A percentile compares a stretch with the other conserved stretches of the same genome.
Conservation (phyloP, 495 filamentous ascomycete species). For the Penicillium goetzii region DNA sequence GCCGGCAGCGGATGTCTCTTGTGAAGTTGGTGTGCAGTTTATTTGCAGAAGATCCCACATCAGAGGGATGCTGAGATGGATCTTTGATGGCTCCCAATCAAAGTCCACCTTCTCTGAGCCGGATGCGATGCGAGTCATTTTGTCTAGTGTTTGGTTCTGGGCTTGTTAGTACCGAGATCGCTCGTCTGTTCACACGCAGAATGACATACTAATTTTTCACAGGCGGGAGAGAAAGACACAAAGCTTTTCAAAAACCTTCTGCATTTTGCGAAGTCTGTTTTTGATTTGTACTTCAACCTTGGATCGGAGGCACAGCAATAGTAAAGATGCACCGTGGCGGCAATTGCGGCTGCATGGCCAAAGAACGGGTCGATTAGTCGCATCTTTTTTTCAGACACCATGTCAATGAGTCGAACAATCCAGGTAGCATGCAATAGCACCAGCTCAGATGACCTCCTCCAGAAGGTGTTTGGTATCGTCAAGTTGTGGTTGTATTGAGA, state of each 20-base stretch:
- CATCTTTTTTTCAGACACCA: constrained; percentile 51
- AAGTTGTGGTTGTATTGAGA: constrained; percentile 51
- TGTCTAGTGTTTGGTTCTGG: constrained; percentile 46
- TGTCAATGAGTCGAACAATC: constrained; percentile 54
- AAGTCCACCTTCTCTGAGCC: constrained; percentile 48
- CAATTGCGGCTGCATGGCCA: constrained; percentile 48
- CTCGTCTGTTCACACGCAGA: background rate
- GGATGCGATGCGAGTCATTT: constrained; percentile 47
- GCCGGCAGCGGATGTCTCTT: constrained; percentile 33
- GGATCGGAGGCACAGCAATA: constrained; percentile 50
- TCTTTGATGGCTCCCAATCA: constrained; percentile 51
- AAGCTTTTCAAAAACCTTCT: constrained; percentile 48
- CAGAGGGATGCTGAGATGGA: constrained; percentile 53
- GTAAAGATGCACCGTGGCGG: constrained; percentile 51
- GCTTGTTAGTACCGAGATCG: constrained; percentile 1
- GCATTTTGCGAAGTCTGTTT: constrained; percentile 50
- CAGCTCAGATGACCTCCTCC: constrained; percentile 50
- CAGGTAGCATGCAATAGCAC: constrained; percentile 51
- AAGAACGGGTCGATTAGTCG: constrained; percentile 51
- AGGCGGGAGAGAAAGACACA: constrained; percentile 44
- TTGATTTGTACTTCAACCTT: constrained; percentile 50
- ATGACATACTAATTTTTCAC: constrained; percentile 39
- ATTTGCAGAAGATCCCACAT: constrained; percentile 54
- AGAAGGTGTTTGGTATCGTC: constrained; percentile 52
- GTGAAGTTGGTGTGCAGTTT: constrained; percentile 35